These are phyloP conservation scores for Mariannaea elegans DNA, from an alignment of 2,329 filamentous ascomycete species.

Conservation along the genomic window DNA sequence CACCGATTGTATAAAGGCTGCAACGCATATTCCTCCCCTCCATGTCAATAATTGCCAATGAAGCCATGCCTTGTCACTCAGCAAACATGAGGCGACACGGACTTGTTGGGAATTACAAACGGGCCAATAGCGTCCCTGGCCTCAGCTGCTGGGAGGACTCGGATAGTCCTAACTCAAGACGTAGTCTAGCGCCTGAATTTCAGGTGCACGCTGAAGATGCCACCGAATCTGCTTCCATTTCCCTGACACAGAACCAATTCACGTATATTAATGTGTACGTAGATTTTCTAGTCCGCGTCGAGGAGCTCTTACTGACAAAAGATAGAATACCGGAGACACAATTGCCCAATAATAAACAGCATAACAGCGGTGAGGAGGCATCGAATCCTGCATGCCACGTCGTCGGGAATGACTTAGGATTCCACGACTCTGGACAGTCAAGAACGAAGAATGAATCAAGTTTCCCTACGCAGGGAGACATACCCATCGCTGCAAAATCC, in stretches of 20 bases:
- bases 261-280: conserved; percentile 28
- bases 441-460: no score
- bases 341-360: neutral
- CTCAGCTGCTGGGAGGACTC: neutral
- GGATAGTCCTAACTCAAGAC: neutral
- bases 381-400: no score
- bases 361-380: neutral
- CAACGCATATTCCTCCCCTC: no score
- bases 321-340: conserved; percentile 35
- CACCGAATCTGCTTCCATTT: neutral
- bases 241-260: conserved; percentile 26
- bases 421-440: no score
- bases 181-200: neutral
- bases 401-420: no score
- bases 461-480: no score
- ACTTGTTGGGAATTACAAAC: neutral
- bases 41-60: no score
- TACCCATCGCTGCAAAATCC: no score
- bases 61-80: no score
- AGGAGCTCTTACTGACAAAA: neutral
- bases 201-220: neutral
- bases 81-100: neutral
- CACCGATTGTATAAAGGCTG: no score
- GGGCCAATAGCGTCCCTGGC: conserved; percentile 13
- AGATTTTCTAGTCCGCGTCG: neutral